These are phyloP conservation scores for Clarireedia monteithiana DNA, from an alignment of 2,329 filamentous ascomycete genomes.

Conservation along the genomic window DNA sequence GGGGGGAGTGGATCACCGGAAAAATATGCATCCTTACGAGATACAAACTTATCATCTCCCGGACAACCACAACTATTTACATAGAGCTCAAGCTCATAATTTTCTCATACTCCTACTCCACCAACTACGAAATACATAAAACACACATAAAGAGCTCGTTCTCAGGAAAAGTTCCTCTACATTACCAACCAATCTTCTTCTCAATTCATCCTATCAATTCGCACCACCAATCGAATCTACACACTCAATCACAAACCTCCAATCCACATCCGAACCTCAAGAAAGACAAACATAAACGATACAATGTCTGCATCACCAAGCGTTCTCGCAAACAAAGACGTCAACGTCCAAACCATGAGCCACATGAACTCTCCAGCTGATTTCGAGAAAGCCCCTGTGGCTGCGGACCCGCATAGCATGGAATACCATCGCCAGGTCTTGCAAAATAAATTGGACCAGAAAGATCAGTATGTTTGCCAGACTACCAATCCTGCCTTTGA, in stretches of 20 bases:
- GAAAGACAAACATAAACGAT: conserved; percentile 1
- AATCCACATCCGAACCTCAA: neutral
- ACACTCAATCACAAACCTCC: neutral
- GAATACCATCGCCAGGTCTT: conserved; percentile 73
- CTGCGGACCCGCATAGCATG: conserved; percentile 51
- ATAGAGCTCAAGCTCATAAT: conserved; percentile 5
- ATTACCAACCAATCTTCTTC: too few species aligned
- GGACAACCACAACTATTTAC: conserved; percentile 1
- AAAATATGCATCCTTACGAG: neutral
- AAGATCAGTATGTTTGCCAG: conserved; percentile 43
- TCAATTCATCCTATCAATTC: too few species aligned
- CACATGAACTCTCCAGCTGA: conserved; percentile 20
- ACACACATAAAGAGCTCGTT: neutral
- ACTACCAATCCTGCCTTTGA: neutral
- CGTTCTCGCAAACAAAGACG: conserved; percentile 58
- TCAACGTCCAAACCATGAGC: conserved; percentile 45
- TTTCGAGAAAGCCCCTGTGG: neutral
- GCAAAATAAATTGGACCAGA: conserved; percentile 61
- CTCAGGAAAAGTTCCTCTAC: neutral
- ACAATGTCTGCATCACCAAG: conserved; percentile 43
- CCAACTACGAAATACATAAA: conserved; percentile 2
- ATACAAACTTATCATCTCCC: neutral
- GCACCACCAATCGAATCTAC: neutral
- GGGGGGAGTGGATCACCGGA: conserved; percentile 3
- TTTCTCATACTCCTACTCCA: neutral